phyloP scores from a whole-genome alignment of 768 basidiomycete species.

The Sarcomyxa edulis region DNA sequence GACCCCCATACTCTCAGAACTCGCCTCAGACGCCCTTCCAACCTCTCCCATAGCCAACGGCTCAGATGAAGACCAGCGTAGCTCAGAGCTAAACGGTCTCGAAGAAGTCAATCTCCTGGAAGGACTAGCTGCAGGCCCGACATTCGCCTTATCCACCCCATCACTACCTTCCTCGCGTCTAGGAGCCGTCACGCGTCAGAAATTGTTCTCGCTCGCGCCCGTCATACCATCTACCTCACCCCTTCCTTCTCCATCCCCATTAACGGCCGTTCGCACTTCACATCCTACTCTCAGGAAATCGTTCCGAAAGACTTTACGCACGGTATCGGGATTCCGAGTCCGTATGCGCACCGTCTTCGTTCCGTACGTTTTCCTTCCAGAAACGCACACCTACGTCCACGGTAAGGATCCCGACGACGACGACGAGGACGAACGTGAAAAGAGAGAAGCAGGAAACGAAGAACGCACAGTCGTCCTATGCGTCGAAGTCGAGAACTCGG shows the following conservation, averaged over 20 bases:
- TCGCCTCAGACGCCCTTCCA: conserved; percentile 24
- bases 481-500: conserved; percentile 84
- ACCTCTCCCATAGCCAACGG: conserved; percentile 28
- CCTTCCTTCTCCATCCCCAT: conserved; percentile 43
- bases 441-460: conserved; percentile 65
- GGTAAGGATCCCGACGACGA: conserved; percentile 35
- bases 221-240: conserved; percentile 36
- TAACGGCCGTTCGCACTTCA: conserved; percentile 40
- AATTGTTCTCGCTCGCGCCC: conserved; percentile 58
- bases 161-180: conserved; percentile 66
- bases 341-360: conserved; percentile 95
- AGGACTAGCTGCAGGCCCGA: conserved; percentile 57
- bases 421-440: conserved; percentile 50
- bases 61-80: conserved; percentile 23
- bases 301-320: conserved; percentile 72
- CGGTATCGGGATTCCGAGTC: conserved; percentile 80
- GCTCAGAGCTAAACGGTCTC: conserved; percentile 40
- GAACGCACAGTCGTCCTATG: conserved; percentile 88
- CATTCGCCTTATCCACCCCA: conserved; percentile 27
- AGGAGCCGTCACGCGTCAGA: conserved; percentile 60
- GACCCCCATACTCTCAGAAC: conserved; percentile 28
- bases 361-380: conserved; percentile 72
- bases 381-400: conserved; percentile 22
- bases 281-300: conserved; percentile 80
- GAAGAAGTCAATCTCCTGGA: conserved; percentile 65